A percentile compares a stretch with the other conserved stretches of the same genome.
phyloP scores from a whole-genome alignment of 2,329 filamentous ascomycete genomes.

The Cryphonectria nitschkei region DNA sequence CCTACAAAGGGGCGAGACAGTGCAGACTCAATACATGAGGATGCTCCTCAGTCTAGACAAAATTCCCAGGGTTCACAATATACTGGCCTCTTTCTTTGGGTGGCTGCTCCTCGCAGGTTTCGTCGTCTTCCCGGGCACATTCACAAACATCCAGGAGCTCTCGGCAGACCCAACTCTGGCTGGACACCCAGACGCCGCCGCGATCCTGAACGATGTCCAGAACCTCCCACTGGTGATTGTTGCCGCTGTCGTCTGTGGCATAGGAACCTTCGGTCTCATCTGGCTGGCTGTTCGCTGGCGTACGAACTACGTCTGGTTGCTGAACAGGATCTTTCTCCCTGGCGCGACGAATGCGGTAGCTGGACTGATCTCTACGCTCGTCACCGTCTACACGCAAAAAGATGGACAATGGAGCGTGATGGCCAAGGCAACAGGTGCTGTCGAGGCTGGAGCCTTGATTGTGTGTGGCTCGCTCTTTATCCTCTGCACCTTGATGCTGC shows the following conservation, averaged over 20 bases:
- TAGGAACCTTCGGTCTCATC: conserved; percentile 45
- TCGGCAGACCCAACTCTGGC: conserved; percentile 13
- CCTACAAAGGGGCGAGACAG: conserved; percentile 18
- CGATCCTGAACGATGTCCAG: conserved; percentile 10
- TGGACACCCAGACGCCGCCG: conserved; percentile 8
- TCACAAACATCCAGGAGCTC: conserved; percentile 42
- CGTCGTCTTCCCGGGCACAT: conserved; percentile 56
- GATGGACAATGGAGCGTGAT: conserved; percentile 44
- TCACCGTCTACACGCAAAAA: conserved; percentile 54
- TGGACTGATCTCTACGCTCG: conserved; percentile 53
- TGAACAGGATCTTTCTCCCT: conserved; percentile 54
- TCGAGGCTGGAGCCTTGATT: conserved; percentile 31
- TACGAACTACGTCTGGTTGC: conserved; percentile 57
- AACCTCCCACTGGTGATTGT: conserved; percentile 45
- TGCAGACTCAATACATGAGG: conserved; percentile 45
- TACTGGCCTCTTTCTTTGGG: conserved; percentile 45
- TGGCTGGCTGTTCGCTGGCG: conserved; percentile 48
- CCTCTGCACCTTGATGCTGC: conserved; percentile 18
- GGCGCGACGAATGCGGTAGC: conserved; percentile 52
- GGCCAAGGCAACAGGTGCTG: conserved; percentile 20
- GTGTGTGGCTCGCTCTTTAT: conserved; percentile 18
- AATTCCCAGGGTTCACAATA: conserved; percentile 50
- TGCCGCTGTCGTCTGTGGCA: conserved; percentile 47
- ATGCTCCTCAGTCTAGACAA: conserved; percentile 52
- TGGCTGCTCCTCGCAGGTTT: conserved; percentile 58